Base-by-base conservation (phyloP, 352 stramenopile genomes). In the Pythium brassicae region DNA sequence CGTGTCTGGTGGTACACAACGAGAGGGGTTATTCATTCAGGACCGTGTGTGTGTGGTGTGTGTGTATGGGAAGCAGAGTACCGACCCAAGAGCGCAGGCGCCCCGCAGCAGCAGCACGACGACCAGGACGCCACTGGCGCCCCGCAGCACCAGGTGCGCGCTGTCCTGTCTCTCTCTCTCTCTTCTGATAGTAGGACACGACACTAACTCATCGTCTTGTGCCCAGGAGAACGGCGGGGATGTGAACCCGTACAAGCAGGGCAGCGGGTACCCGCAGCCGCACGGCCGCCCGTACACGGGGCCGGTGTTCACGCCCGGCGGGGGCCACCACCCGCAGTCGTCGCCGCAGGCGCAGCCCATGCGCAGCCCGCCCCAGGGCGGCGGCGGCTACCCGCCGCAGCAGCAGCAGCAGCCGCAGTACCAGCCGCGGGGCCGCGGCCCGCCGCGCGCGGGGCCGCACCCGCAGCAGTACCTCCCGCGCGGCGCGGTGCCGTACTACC, bases 401-500 rank as follows among this genome's bases (percentile, higher is more conserved):
- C 40, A 54, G 9, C 49, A 40, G 12, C 49, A 32, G 34, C 49
- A 35, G 22, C 22, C 77, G 27, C 60, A 83, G 48, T 63, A 76
- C 49, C 70, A 76, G 12, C 61, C 57, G 43, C 61, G 68, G 20
- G 62, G 71, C 60, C 69, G 71, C 43, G 72, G 71, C 4, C 68
- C 60, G 27, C 75, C 72, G 37, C 59, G 72, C 53, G 64, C 68
- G 9, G 59, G 50, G 22, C 71, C 74, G 57, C 69, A 76, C n/a
- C 47, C 62, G 11, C 72, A 81, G 40, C 66, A 77, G 45, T 77
- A 68, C 47, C 60, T 76, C 22, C 69, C 69, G 29, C 58, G 73
- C 39, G 68, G 74, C 15, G 61, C 44, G n/a, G 76, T 83, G 61
- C 51, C 69, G 37, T 85, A 74, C 55, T 85, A 80, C 53, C 65